Percentiles rank a stretch among this genome's conserved stretches.
Evolutionary conservation across 2,329 filamentous ascomycete species (phyloP).

Genomic region (Sporothrix brunneoviolacea): DNA sequence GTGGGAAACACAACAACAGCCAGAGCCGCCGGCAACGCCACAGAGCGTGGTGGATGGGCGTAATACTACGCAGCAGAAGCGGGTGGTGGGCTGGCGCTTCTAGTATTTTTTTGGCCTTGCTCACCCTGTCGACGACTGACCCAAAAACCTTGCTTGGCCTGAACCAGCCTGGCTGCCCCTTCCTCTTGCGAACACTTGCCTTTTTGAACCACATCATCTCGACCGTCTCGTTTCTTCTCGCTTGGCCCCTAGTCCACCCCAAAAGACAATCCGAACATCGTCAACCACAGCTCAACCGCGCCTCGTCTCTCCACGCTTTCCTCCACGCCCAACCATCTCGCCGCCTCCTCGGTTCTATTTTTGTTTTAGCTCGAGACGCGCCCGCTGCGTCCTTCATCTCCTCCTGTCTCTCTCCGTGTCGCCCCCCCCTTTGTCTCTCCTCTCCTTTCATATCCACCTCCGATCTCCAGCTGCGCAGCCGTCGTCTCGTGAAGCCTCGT

Average conservation of each 20-base stretch:
- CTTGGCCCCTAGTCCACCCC: not conserved
- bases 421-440: not conserved
- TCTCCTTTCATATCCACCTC: constrained; percentile 2
- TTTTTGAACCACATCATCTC: constrained; percentile 3
- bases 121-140: not conserved
- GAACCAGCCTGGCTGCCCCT: constrained; percentile 1
- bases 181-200: constrained; percentile 4
- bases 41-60: too few relatives aligned
- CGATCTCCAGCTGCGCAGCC: constrained; percentile 9
- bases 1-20: constrained; percentile 14
- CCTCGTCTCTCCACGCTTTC: not conserved
- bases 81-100: not conserved
- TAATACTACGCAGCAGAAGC: too few relatives aligned
- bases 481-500: constrained; percentile 1
- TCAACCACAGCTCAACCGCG: not conserved
- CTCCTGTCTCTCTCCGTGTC: not conserved
- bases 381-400: not conserved
- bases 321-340: too few relatives aligned
- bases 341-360: constrained; percentile 14
- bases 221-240: not conserved
- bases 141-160: constrained; percentile 5
- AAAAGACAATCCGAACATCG: too few relatives aligned
- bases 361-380: constrained; percentile 9
- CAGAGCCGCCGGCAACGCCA: too few relatives aligned
- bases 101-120: not conserved